These are phyloP conservation scores for Delitschia confertaspora DNA, from an alignment of 495 filamentous ascomycete genomes.

Conservation along the genomic window DNA sequence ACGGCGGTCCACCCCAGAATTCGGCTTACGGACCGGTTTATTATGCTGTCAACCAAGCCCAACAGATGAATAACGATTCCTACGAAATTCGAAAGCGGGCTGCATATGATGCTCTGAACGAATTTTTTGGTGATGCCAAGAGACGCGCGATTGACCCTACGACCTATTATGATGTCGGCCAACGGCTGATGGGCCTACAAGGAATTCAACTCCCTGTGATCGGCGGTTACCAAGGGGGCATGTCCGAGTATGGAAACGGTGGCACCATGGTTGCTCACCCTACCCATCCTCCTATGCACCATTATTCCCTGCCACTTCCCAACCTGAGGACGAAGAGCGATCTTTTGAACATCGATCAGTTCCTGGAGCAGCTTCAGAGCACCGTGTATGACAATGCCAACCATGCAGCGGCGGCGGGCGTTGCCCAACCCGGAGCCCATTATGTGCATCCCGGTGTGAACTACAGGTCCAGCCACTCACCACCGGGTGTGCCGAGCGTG, in stretches of 20 bases:
- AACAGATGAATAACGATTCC: slow-evolving; percentile 40
- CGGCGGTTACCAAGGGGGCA: slow-evolving; percentile 23
- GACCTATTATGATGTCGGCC: slow-evolving; percentile 73
- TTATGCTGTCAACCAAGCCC: slow-evolving; percentile 53
- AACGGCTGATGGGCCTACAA: slow-evolving; percentile 67
- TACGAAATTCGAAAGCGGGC: slow-evolving; percentile 69
- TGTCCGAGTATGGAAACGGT: slow-evolving; percentile 21
- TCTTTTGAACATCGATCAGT: slow-evolving; percentile 79
- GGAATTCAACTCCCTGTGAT: slow-evolving; percentile 60
- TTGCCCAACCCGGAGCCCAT: slow-evolving; percentile 60
- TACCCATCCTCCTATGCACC: slow-evolving; percentile 39
- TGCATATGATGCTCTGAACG: slow-evolving; percentile 77
- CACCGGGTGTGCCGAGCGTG: slow-evolving; percentile 36
- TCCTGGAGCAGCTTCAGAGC: slow-evolving; percentile 88
- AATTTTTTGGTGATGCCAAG: slow-evolving; percentile 89
- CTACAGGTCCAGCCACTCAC: slow-evolving; percentile 67
- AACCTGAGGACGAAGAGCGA: slow-evolving; percentile 90
- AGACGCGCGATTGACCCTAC: slow-evolving; percentile 76
- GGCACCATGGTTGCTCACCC: slow-evolving; percentile 24
- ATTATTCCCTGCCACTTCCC: slow-evolving; percentile 74
- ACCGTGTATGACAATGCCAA: slow-evolving; percentile 89
- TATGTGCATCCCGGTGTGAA: slow-evolving; percentile 50
- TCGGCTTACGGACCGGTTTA: slow-evolving; percentile 61
- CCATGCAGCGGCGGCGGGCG: slow-evolving; percentile 63
- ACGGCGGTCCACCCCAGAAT: slow-evolving; percentile 48